phyloP scores from a whole-genome alignment of 2,329 filamentous ascomycete species.

The Cordyceps pruinosa region DNA sequence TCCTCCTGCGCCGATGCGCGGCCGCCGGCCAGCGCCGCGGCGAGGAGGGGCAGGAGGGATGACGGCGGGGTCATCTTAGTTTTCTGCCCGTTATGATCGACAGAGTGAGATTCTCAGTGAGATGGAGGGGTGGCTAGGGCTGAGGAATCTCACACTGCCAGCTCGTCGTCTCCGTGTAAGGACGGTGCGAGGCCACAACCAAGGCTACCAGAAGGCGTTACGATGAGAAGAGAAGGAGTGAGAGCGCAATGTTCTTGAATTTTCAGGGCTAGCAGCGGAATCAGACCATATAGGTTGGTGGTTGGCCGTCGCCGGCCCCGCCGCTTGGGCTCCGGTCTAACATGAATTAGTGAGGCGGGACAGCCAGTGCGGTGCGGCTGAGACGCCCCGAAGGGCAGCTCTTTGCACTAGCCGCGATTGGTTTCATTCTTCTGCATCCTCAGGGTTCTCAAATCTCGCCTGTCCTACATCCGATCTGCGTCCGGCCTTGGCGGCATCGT shows the following conservation, averaged over 20 bases:
- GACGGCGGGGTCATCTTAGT: conserved; percentile 1
- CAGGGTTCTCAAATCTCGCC: background rate
- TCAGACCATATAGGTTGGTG: conserved; percentile 1
- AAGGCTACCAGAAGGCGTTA: background rate
- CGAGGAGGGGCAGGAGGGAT: background rate
- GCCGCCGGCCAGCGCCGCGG: background rate
- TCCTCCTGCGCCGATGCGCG: background rate
- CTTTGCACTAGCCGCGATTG: background rate
- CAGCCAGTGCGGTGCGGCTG: background rate
- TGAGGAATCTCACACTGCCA: background rate
- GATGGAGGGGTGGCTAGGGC: too few species aligned
- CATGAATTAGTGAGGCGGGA: background rate
- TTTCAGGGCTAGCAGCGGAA: background rate
- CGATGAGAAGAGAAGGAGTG: background rate
- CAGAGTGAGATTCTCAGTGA: background rate
- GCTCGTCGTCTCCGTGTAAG: background rate
- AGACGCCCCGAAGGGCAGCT: background rate
- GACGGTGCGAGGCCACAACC: background rate
- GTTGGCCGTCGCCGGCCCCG: background rate
- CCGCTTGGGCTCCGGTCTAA: background rate
- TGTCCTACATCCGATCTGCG: background rate
- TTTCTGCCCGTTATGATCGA: background rate
- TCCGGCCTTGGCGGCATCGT: background rate
- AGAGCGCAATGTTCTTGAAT: background rate
- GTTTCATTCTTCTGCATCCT: background rate